phyloP scores from a whole-genome alignment of 768 basidiomycete species.

The Psilocybe subaeruginosa region DNA sequence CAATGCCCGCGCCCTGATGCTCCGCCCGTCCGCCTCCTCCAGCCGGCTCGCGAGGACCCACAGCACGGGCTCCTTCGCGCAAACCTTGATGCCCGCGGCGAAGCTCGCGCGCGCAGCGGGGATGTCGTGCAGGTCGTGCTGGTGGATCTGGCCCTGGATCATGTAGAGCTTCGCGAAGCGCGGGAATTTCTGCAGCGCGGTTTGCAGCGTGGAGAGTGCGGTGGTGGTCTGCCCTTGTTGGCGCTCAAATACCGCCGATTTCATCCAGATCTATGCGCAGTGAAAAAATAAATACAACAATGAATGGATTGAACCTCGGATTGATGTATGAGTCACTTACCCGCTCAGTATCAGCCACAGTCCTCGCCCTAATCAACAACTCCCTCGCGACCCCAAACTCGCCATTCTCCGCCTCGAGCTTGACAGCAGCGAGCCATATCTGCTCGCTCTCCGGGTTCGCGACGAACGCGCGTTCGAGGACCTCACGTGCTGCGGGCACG shows the following conservation, averaged over 20 bases:
- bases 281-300: background rate
- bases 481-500: constrained; percentile 87
- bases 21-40: constrained; percentile 89
- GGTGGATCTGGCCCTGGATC: constrained; percentile 93
- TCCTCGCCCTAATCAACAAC: constrained; percentile 85
- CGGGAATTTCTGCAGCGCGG: constrained; percentile 83
- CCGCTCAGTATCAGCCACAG: constrained; percentile 89
- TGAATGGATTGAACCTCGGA: background rate
- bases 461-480: constrained; percentile 88
- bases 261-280: constrained; percentile 91
- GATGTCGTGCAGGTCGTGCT: constrained; percentile 50
- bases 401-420: constrained; percentile 94
- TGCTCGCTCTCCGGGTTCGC: constrained; percentile 97
- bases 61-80: constrained; percentile 81
- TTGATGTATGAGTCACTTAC: constrained; percentile 45
- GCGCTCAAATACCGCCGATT: constrained; percentile 93
- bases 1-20: constrained; percentile 89
- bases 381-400: constrained; percentile 86
- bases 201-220: constrained; percentile 75
- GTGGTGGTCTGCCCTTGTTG: constrained; percentile 77
- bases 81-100: constrained; percentile 82
- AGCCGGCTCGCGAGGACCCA: constrained; percentile 91
- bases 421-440: constrained; percentile 98
- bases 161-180: constrained; percentile 93
- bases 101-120: constrained; percentile 78